Evolutionary conservation across 2,329 filamentous ascomycete species (phyloP).

Genomic region (Aspergillus niger): DNA sequence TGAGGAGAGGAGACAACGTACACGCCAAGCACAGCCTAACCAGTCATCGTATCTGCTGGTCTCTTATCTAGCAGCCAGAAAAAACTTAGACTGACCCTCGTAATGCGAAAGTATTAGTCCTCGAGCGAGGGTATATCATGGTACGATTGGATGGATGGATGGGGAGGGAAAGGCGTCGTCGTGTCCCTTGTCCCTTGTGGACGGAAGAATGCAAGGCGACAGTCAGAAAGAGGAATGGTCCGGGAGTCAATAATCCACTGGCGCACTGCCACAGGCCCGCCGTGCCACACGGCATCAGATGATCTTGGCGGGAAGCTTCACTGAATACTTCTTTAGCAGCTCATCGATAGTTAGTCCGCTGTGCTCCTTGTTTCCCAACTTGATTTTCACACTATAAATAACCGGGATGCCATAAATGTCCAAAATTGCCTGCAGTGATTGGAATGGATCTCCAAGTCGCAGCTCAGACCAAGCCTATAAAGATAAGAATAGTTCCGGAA

Average conservation of each 20-base stretch:
- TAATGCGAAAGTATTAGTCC: neutral
- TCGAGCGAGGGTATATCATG: neutral
- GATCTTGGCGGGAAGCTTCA: neutral
- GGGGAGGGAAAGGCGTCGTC: neutral
- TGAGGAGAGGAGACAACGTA: conserved; percentile 1
- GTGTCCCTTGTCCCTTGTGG: neutral
- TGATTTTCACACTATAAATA: neutral
- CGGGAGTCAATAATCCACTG: neutral
- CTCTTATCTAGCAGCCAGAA: neutral
- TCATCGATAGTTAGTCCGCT: neutral
- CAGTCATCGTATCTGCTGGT: neutral
- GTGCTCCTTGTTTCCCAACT: too few species aligned
- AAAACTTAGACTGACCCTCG: neutral
- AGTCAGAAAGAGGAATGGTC: neutral
- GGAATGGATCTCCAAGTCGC: neutral
- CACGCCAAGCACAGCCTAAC: neutral
- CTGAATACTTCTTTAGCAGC: neutral
- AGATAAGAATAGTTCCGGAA: neutral
- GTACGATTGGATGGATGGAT: too few species aligned
- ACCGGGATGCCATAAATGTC: neutral
- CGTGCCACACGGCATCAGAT: conserved; percentile 7
- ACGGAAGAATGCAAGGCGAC: neutral
- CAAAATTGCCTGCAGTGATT: neutral
- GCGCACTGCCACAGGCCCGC: neutral
- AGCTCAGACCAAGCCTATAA: neutral